Percentiles rank a stretch among this genome's conserved stretches.
These are phyloP conservation scores for Plenodomus tracheiphilus DNA, from an alignment of 2,329 filamentous ascomycete genomes.

Conservation along the genomic window DNA sequence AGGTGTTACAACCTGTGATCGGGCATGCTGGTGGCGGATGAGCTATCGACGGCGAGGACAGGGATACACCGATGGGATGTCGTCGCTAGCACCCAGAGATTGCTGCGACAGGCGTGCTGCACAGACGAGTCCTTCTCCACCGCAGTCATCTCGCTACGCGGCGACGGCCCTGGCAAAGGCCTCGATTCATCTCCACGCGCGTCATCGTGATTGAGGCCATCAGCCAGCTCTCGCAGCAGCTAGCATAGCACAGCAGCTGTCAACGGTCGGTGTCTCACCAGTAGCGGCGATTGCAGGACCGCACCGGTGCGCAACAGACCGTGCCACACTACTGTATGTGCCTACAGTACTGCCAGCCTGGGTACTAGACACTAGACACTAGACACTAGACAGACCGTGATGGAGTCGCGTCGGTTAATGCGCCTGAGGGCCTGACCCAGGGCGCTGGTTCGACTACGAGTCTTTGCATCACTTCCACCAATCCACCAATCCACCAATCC, in stretches of 20 bases:
- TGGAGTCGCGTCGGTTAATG: slow-evolving; percentile 23
- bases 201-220: slow-evolving; percentile 22
- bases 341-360: too few relatives aligned
- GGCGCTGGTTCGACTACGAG: slow-evolving; percentile 23
- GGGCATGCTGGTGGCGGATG: slow-evolving; percentile 2
- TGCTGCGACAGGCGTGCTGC: slow-evolving; percentile 39
- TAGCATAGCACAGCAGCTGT: slow-evolving; percentile 28
- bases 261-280: slow-evolving; percentile 26
- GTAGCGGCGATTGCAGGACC: slow-evolving; percentile 13
- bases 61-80: slow-evolving; percentile 25
- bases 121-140: slow-evolving; percentile 42
- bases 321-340: too few relatives aligned
- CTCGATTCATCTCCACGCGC: slow-evolving; percentile 32
- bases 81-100: slow-evolving; percentile 15
- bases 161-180: slow-evolving; percentile 20
- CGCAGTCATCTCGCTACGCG: slow-evolving; percentile 46
- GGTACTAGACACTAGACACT: too few relatives aligned
- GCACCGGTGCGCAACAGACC: too few relatives aligned
- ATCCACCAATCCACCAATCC: too few relatives aligned
- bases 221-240: slow-evolving; percentile 10
- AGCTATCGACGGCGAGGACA: slow-evolving; percentile 8
- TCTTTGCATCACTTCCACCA: slow-evolving; percentile 38
- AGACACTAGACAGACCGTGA: too few relatives aligned
- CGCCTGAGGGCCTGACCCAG: slow-evolving; percentile 29
- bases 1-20: slow-evolving; percentile 11